Evolutionary conservation across 2,329 filamentous ascomycete species (phyloP).

Genomic region (Alternaria sp.): DNA sequence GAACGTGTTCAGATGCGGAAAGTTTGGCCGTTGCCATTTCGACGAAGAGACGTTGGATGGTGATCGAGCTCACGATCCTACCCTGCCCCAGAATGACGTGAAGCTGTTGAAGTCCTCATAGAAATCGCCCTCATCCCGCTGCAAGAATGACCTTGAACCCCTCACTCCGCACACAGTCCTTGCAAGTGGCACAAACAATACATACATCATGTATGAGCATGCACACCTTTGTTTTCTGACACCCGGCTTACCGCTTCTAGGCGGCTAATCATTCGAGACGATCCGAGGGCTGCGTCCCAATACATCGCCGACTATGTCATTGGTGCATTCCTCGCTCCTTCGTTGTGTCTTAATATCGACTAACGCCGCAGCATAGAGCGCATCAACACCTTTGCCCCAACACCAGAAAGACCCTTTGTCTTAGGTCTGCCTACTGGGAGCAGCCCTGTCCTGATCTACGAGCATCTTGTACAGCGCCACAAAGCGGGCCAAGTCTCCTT

Average conservation of each 20-base stretch:
- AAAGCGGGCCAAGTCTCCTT: constrained; percentile 80
- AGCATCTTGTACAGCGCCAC: constrained; percentile 73
- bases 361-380: constrained; percentile 61
- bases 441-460: constrained; percentile 79
- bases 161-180: neutral
- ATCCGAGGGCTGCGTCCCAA: constrained; percentile 69
- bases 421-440: constrained; percentile 84
- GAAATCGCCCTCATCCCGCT: constrained; percentile 22
- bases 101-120: constrained; percentile 16
- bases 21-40: constrained; percentile 25
- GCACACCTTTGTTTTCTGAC: constrained; percentile 21
- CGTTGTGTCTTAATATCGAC: constrained; percentile 23
- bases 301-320: constrained; percentile 86
- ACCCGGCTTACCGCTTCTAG: constrained; percentile 55
- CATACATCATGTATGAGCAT: constrained; percentile 40
- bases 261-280: constrained; percentile 83
- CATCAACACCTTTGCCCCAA: constrained; percentile 78
- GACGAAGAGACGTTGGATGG: constrained; percentile 32
- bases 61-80: constrained; percentile 21
- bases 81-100: constrained; percentile 29
- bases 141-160: neutral
- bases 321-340: constrained; percentile 53
- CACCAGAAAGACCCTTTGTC: constrained; percentile 75
- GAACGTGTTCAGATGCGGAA: constrained; percentile 24
- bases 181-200: constrained; percentile 14